These are phyloP conservation scores for Chiua virens DNA, from an alignment of 768 basidiomycete genomes.

Conservation along the genomic window DNA sequence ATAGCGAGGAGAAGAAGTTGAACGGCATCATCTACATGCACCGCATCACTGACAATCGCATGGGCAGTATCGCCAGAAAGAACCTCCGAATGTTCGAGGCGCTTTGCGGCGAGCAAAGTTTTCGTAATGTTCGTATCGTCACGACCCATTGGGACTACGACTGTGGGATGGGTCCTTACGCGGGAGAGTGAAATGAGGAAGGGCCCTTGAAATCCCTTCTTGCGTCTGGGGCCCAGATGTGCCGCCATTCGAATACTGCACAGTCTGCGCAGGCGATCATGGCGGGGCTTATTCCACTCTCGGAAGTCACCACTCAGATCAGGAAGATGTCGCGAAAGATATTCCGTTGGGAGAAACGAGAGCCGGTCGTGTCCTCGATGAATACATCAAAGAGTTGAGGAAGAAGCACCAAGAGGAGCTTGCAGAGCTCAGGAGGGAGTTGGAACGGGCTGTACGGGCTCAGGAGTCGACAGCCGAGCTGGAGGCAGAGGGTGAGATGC, in stretches of 20 bases:
- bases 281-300: constrained; percentile 34
- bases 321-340: constrained; percentile 16
- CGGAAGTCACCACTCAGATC: constrained; percentile 43
- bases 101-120: constrained; percentile 43
- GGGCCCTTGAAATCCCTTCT: constrained; percentile 44
- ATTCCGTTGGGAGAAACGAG: too few relatives aligned
- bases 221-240: constrained; percentile 40
- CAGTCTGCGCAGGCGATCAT: constrained; percentile 43
- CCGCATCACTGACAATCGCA: too few relatives aligned
- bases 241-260: constrained; percentile 37
- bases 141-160: constrained; percentile 48
- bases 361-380: too few relatives aligned
- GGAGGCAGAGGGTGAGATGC: too few relatives aligned
- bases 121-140: constrained; percentile 43
- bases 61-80: constrained; percentile 40
- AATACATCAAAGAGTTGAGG: too few relatives aligned
- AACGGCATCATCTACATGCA: constrained; percentile 47
- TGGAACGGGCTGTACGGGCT: too few relatives aligned
- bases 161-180: constrained; percentile 16
- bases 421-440: too few relatives aligned
- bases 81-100: constrained; percentile 45
- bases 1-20: constrained; percentile 19
- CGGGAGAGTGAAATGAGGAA: constrained; percentile 31
- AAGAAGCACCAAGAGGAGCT: too few relatives aligned
- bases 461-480: too few relatives aligned